Conservation (phyloP, 2,329 filamentous ascomycete genomes). For the Fusarium mundagurra region DNA sequence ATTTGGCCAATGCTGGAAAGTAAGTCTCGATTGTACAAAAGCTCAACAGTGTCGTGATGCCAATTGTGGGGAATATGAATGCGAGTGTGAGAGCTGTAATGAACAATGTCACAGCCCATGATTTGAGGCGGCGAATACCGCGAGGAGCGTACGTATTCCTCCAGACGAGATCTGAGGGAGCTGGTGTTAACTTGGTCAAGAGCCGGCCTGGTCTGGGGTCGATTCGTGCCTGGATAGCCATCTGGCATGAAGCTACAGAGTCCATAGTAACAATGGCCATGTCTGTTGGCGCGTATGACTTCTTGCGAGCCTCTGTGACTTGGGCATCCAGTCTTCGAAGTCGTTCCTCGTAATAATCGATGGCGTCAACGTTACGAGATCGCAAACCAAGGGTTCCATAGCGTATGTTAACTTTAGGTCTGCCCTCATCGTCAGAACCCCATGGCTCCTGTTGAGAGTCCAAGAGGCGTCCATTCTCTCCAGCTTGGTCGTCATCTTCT, state of each 20-base stretch:
- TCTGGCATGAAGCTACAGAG: slow-evolving; percentile 89
- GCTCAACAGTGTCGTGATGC: slow-evolving; percentile 82
- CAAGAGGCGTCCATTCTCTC: slow-evolving; percentile 70
- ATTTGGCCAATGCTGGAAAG: slow-evolving; percentile 74
- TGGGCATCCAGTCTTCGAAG: slow-evolving; percentile 81
- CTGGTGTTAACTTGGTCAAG: slow-evolving; percentile 84
- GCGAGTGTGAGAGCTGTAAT: slow-evolving; percentile 86
- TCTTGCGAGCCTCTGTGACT: slow-evolving; percentile 75
- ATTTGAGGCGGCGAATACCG: slow-evolving; percentile 75
- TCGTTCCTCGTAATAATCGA: slow-evolving; percentile 93
- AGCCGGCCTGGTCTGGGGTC: slow-evolving; percentile 89
- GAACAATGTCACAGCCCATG: slow-evolving; percentile 85
- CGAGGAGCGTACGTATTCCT: slow-evolving; percentile 87
- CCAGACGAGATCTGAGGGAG: slow-evolving; percentile 95
- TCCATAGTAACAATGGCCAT: slow-evolving; percentile 98
- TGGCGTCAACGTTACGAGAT: slow-evolving; percentile 82
- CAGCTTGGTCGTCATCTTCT: slow-evolving; percentile 55
- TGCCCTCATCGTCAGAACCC: slow-evolving; percentile 54
- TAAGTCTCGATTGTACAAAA: slow-evolving; percentile 81
- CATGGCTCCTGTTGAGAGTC: slow-evolving; percentile 51
- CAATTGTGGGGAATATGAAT: slow-evolving; percentile 85
- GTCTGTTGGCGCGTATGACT: slow-evolving; percentile 80
- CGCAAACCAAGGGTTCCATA: slow-evolving; percentile 80
- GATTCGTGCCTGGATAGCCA: slow-evolving; percentile 94
- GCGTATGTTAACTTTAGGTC: slow-evolving; percentile 78